Evolutionary conservation across 2,329 filamentous ascomycete genomes (phyloP).

Genomic region (Aureobasidium sp.): DNA sequence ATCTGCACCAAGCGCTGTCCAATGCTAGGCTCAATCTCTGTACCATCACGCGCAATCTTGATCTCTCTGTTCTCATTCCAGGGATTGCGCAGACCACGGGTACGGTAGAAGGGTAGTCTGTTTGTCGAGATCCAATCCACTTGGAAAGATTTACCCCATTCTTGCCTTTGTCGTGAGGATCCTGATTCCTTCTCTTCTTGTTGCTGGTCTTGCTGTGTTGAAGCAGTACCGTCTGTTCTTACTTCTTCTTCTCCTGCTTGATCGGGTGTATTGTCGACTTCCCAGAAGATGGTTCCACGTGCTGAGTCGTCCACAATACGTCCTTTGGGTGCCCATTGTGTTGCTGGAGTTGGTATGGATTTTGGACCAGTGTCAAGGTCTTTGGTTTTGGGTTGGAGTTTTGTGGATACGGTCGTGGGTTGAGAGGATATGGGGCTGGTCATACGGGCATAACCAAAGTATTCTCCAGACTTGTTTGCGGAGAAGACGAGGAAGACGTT

Average conservation of each 20-base stretch:
- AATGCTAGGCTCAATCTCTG: conserved; percentile 87
- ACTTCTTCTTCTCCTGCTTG: conserved; percentile 40
- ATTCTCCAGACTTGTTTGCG: conserved; percentile 97
- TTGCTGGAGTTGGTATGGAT: conserved; percentile 82
- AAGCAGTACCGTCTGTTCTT: background rate
- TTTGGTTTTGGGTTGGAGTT: conserved; percentile 60
- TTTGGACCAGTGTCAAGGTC: conserved; percentile 75
- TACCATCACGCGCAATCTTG: conserved; percentile 96
- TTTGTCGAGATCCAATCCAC: conserved; percentile 91
- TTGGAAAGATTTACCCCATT: conserved; percentile 92
- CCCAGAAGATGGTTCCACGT: conserved; percentile 98
- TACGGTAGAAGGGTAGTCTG: conserved; percentile 88
- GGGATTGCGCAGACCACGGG: conserved; percentile 86
- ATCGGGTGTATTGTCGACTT: conserved; percentile 72
- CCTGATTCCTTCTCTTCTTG: conserved; percentile 39
- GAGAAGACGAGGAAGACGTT: conserved; percentile 96
- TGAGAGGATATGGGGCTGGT: conserved; percentile 84
- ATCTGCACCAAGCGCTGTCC: conserved; percentile 81
- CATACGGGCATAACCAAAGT: conserved; percentile 97
- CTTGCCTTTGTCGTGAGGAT: conserved; percentile 60
- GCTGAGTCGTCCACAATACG: conserved; percentile 93
- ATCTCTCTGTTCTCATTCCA: conserved; percentile 98
- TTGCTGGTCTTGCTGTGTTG: conserved; percentile 12
- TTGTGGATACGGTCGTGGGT: conserved; percentile 65
- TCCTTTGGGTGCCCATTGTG: conserved; percentile 80